A percentile compares a stretch with the other conserved stretches of the same genome.
Evolutionary conservation across 1,284 basidiomycete species (phyloP).

Genomic region (Stereum hirsutum): DNA sequence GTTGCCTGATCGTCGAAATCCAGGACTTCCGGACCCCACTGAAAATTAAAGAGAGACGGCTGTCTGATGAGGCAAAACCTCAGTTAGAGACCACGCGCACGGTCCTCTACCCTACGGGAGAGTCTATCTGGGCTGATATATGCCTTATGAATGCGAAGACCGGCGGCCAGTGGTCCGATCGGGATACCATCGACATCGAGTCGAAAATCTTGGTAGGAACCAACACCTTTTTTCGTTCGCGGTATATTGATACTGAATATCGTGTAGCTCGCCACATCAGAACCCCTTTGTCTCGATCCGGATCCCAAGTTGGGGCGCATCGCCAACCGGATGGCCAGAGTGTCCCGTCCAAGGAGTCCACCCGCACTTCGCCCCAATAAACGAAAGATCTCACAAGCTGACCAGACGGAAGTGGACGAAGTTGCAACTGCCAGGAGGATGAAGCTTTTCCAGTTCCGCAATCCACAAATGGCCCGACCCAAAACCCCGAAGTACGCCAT

Average conservation of each 20-base stretch:
- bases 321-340: slow-evolving; percentile 59
- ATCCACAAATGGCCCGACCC: slow-evolving; percentile 41
- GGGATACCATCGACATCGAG: slow-evolving; percentile 61
- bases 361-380: slow-evolving; percentile 45
- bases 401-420: slow-evolving; percentile 58
- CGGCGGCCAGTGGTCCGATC: slow-evolving; percentile 54
- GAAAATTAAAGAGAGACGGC: slow-evolving; percentile 29
- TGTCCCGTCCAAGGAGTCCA: slow-evolving; percentile 59
- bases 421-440: slow-evolving; percentile 55
- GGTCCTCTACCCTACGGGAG: slow-evolving; percentile 63
- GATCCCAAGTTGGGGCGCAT: slow-evolving; percentile 65
- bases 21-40: slow-evolving; percentile 58
- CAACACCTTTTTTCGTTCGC: slow-evolving; percentile 4
- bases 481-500: slow-evolving; percentile 34
- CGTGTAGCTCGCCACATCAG: slow-evolving; percentile 55
- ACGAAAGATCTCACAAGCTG: slow-evolving; percentile 59
- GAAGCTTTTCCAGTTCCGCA: slow-evolving; percentile 73
- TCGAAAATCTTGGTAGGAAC: slow-evolving; percentile 55
- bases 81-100: slow-evolving; percentile 52
- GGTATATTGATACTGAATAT: slow-evolving; percentile 1
- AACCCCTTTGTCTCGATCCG: slow-evolving; percentile 68
- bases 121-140: slow-evolving; percentile 70
- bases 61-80: slow-evolving; percentile 15
- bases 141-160: slow-evolving; percentile 53
- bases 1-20: slow-evolving; percentile 74